Percentiles rank a stretch among this genome's conserved stretches.
Conservation (phyloP, 1,139 yeast species). For the Arxiozyma slooffiae region DNA sequence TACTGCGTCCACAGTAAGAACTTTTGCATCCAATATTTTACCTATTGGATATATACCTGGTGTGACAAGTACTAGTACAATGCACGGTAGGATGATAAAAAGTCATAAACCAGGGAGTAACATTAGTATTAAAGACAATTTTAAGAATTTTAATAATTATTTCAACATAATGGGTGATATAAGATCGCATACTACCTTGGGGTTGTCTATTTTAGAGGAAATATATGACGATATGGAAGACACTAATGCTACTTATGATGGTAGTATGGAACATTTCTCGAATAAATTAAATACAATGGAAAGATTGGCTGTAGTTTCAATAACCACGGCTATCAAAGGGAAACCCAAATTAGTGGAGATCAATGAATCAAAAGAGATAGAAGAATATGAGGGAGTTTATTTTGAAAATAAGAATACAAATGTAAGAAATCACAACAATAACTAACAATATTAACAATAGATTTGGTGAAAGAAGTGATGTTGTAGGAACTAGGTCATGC, state of each 20-base stretch:
- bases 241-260: neutral
- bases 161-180: slow-evolving; percentile 19
- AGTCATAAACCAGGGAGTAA: slow-evolving; percentile 8
- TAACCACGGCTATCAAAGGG: slow-evolving; percentile 60
- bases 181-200: slow-evolving; percentile 29
- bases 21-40: slow-evolving; percentile 75
- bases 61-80: slow-evolving; percentile 48
- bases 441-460: neutral
- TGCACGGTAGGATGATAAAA: neutral
- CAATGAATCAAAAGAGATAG: slow-evolving; percentile 15
- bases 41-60: slow-evolving; percentile 97
- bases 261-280: neutral
- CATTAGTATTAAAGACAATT: neutral
- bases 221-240: slow-evolving; percentile 17
- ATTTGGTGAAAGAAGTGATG: neutral
- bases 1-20: slow-evolving; percentile 53
- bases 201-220: slow-evolving; percentile 29
- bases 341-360: slow-evolving; percentile 58
- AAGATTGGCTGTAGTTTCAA: neutral
- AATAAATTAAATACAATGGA: neutral
- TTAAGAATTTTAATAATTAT: neutral
- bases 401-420: neutral
- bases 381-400: neutral
- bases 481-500: slow-evolving; percentile 1
- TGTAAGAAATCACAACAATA: neutral